Percentiles rank a stretch among this genome's conserved stretches.
These are phyloP conservation scores for Paraleonurus japonicus DNA, from an alignment of 257 asterid genomes.

Conservation along the genomic window DNA sequence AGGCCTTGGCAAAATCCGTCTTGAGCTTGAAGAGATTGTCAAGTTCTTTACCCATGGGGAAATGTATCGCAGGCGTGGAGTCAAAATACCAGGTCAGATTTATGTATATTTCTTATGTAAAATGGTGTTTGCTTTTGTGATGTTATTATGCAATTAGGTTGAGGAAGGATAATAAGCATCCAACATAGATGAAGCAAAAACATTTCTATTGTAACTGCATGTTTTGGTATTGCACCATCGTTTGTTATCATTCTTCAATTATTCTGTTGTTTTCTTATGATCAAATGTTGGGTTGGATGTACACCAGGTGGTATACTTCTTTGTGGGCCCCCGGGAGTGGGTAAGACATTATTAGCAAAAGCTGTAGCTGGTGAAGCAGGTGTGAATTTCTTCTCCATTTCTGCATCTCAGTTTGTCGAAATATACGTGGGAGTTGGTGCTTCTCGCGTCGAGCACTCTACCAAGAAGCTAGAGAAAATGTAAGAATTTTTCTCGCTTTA, in stretches of 20 bases:
- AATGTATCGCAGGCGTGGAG: conserved; percentile 94
- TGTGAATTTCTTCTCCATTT: conserved; percentile 95
- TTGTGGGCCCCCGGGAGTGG: conserved; percentile 99
- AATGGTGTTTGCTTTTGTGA: neutral
- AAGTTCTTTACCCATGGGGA: conserved; percentile 98
- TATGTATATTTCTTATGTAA: too few relatives aligned
- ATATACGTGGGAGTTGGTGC: conserved; percentile 99
- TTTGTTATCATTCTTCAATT: neutral
- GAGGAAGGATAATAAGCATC: conserved; percentile 12
- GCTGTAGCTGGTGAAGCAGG: conserved; percentile 99
- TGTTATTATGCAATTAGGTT: conserved; percentile 5
- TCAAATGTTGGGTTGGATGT: conserved; percentile 25
- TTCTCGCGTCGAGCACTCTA: conserved; percentile 97
- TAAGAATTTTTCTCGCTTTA: conserved; percentile 33
- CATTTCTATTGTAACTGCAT: neutral
- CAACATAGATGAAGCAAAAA: neutral
- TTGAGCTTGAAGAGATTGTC: conserved; percentile 97
- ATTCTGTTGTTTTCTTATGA: neutral
- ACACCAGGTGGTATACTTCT: conserved; percentile 92
- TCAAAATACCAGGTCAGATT: conserved; percentile 96
- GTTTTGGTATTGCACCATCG: neutral
- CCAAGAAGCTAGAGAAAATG: conserved; percentile 96
- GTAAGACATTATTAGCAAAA: conserved; percentile 94
- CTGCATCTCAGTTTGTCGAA: conserved; percentile 98
- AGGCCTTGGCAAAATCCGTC: conserved; percentile 93